Percentiles rank a stretch among this genome's conserved stretches.
Conservation (phyloP, 495 filamentous ascomycete species). For the Aspergillus sclerotioniger region DNA sequence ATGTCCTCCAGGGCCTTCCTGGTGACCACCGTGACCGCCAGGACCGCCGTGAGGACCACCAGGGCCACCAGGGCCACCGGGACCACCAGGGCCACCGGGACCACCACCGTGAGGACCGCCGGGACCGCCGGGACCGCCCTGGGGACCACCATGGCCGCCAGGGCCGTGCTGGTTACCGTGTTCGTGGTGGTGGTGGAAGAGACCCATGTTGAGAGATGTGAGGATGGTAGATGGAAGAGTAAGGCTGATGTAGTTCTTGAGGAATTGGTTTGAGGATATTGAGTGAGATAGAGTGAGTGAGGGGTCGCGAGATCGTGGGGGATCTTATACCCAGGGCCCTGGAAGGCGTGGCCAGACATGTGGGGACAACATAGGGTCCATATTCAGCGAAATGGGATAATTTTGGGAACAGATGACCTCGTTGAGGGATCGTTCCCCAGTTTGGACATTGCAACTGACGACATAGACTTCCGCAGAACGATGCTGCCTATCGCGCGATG, state of each 20-base stretch:
- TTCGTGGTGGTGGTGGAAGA: not conserved
- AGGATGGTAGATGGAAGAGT: not conserved
- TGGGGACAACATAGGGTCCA: not conserved
- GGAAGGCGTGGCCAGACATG: not conserved
- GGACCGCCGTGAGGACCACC: not conserved
- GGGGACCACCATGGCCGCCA: not conserved
- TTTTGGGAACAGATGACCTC: not conserved
- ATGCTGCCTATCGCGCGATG: slow-evolving; percentile 1
- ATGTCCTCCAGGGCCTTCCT: not conserved
- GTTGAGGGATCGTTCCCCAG: not conserved
- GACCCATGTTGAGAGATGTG: not conserved
- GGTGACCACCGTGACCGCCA: not conserved
- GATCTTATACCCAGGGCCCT: not conserved
- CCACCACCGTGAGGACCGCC: not conserved
- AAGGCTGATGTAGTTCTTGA: too few species aligned
- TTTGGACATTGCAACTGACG: not conserved
- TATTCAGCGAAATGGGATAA: not conserved
- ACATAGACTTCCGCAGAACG: not conserved
- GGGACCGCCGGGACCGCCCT: not conserved
- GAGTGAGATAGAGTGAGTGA: not conserved
- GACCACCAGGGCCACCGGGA: not conserved
- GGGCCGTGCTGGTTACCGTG: not conserved
- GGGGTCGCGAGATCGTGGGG: not conserved
- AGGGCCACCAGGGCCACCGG: not conserved
- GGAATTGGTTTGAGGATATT: not conserved